These are phyloP conservation scores for Russula ochroleuca DNA, from an alignment of 768 basidiomycete species.

Conservation along the genomic window DNA sequence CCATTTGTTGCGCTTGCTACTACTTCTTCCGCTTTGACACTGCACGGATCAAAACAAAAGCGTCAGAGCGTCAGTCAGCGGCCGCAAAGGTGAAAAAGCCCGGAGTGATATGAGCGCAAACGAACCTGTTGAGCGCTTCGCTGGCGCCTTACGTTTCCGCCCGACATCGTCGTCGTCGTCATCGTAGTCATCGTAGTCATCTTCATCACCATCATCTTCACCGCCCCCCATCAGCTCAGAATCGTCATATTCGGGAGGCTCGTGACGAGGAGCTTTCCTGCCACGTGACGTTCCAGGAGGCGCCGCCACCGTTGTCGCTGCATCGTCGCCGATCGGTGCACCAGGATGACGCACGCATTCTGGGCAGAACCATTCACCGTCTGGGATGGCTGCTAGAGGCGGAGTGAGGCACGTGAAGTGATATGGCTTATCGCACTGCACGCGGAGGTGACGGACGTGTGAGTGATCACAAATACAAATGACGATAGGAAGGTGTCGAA, in stretches of 20 bases:
- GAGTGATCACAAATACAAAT: constrained; percentile 1
- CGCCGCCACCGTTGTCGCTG: neutral
- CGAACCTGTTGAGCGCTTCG: constrained; percentile 40
- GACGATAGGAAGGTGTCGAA: constrained; percentile 7
- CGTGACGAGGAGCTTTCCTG: neutral
- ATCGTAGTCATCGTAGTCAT: constrained; percentile 16
- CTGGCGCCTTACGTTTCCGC: constrained; percentile 45
- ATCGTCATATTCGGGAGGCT: constrained; percentile 1
- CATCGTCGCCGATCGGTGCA: constrained; percentile 38
- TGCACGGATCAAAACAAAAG: constrained; percentile 16
- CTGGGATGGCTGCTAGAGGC: constrained; percentile 70
- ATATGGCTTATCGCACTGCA: constrained; percentile 84
- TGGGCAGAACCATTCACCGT: constrained; percentile 92
- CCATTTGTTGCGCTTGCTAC: neutral
- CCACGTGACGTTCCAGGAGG: constrained; percentile 6
- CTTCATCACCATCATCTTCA: constrained; percentile 28
- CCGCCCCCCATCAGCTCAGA: constrained; percentile 14
- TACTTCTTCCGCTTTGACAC: constrained; percentile 42
- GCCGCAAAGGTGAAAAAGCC: neutral
- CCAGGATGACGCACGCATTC: constrained; percentile 60
- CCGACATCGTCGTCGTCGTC: constrained; percentile 22
- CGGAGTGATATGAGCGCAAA: neutral
- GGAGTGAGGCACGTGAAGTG: constrained; percentile 80
- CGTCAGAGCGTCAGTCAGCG: neutral
- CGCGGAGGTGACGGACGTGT: neutral